Evolutionary conservation across 306 rosid species (phyloP).

Genomic region (Boehmeria nivea): DNA sequence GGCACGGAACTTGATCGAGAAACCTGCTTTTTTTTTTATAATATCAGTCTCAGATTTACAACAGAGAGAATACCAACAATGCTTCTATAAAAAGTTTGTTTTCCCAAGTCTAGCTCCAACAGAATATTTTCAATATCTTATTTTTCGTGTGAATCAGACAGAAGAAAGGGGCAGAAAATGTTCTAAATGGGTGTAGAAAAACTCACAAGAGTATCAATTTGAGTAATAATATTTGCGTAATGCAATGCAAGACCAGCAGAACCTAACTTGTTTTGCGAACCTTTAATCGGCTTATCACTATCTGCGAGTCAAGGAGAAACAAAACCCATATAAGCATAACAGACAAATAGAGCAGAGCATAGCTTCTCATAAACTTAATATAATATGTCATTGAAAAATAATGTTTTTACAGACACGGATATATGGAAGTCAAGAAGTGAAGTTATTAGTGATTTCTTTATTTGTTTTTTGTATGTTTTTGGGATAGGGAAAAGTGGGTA

Average conservation of each 20-base stretch:
- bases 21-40: slow-evolving; percentile 50
- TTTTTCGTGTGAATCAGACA: neutral
- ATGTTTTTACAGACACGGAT: too few relatives aligned
- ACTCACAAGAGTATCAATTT: slow-evolving; percentile 93
- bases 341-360: too few relatives aligned
- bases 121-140: neutral
- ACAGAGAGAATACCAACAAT: neutral
- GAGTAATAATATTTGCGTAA: slow-evolving; percentile 84
- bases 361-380: too few relatives aligned
- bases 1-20: slow-evolving; percentile 96
- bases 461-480: too few relatives aligned
- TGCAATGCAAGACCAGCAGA: slow-evolving; percentile 97
- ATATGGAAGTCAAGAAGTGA: too few relatives aligned
- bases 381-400: too few relatives aligned
- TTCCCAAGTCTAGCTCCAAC: too few relatives aligned
- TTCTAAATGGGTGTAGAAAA: slow-evolving; percentile 4
- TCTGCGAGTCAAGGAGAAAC: slow-evolving; percentile 43
- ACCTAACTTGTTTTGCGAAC: slow-evolving; percentile 64
- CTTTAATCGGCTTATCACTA: slow-evolving; percentile 43
- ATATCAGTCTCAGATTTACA: too few relatives aligned
- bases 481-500: too few relatives aligned
- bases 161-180: neutral
- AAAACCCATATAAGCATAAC: slow-evolving; percentile 4
- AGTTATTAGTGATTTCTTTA: too few relatives aligned
- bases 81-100: neutral